Percentiles rank a stretch among this genome's conserved stretches.
Conservation (phyloP, 2,329 filamentous ascomycete genomes). For the Thelonectria blattea region DNA sequence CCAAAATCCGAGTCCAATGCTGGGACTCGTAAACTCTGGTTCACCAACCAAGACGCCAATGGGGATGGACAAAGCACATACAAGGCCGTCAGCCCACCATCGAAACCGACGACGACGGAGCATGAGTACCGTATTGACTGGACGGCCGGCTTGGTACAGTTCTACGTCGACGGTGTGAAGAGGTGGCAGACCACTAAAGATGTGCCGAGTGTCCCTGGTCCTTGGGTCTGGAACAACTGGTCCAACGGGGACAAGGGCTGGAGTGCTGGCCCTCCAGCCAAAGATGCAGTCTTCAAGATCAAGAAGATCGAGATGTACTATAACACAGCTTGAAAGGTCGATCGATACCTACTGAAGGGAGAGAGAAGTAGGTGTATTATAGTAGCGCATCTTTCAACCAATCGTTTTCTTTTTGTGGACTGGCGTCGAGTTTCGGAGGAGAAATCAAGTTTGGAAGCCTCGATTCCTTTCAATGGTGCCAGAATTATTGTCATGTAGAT, state of each 20-base stretch:
- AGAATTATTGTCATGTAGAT: too few relatives aligned
- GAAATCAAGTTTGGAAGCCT: too few relatives aligned
- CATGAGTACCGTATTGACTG: slow-evolving; percentile 44
- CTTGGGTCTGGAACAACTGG: slow-evolving; percentile 44
- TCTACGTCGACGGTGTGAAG: slow-evolving; percentile 38
- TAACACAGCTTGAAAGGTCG: slow-evolving; percentile 28
- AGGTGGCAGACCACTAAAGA: slow-evolving; percentile 36
- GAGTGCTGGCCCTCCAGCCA: slow-evolving; percentile 38
- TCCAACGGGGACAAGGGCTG: slow-evolving; percentile 40
- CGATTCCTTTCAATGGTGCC: too few relatives aligned
- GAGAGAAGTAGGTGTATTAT: too few relatives aligned
- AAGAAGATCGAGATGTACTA: slow-evolving; percentile 42
- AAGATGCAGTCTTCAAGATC: slow-evolving; percentile 40
- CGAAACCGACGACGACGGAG: slow-evolving; percentile 34
- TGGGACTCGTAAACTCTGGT: slow-evolving; percentile 36
- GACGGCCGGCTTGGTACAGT: slow-evolving; percentile 34
- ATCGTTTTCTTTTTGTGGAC: too few relatives aligned
- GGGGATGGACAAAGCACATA: slow-evolving; percentile 27
- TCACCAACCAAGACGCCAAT: slow-evolving; percentile 41
- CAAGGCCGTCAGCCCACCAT: slow-evolving; percentile 26
- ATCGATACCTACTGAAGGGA: too few relatives aligned
- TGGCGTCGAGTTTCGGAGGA: too few relatives aligned
- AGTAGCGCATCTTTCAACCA: too few relatives aligned
- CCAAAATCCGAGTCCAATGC: slow-evolving; percentile 35
- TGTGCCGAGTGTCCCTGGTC: slow-evolving; percentile 34